Base-by-base conservation (phyloP, 345 rosid species). In the Rhodomyrtus tomentosa region DNA sequence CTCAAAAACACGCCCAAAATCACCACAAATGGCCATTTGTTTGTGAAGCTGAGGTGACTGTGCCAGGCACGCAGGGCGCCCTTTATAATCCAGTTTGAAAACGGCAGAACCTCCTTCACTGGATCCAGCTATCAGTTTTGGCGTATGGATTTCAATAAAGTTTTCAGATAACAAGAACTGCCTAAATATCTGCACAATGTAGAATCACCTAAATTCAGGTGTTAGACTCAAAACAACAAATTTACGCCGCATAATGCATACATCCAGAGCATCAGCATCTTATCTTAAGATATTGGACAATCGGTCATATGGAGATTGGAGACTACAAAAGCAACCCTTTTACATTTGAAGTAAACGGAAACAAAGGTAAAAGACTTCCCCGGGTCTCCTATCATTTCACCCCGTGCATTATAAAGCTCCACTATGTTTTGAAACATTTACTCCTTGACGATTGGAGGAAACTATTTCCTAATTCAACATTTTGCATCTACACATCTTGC, bases 61-160 rank as follows among this genome's bases (percentile, higher is more conserved):
- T 20, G 98, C 98, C 80, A 97, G 86, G 90, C 98, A 97, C 14
- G 98, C 99, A 50, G 93, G 87, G 79, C 89, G 95, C 74, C 99
- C 98, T 87, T 94, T 95, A 93, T 97, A 97, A 59, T 96, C 98
- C 88, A 97, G 85, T 88, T 81, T 89, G 91, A 97, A 97, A 24
- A 97, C 98, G 89, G 99, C 94, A 88, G 99, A 88, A 80, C 98
- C 99, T 48, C 98, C 99, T 90, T 96, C 99, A 88, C 99, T 96
- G 40, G 95, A 92, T 81, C 99, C 98, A 74, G 92, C 98, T 73
- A 92, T 93, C 84, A 97, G 25, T 89, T 97, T 97, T 3, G 98
- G 98, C 10, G 98, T 95, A 89, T 95, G 98, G 86, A 97, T 91
- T 90, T 90, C 98, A 76, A 92, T 87, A 89, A 97, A 97, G 38